phyloP scores from a whole-genome alignment of 345 rosid genomes.

The Gossypium raimondii region DNA sequence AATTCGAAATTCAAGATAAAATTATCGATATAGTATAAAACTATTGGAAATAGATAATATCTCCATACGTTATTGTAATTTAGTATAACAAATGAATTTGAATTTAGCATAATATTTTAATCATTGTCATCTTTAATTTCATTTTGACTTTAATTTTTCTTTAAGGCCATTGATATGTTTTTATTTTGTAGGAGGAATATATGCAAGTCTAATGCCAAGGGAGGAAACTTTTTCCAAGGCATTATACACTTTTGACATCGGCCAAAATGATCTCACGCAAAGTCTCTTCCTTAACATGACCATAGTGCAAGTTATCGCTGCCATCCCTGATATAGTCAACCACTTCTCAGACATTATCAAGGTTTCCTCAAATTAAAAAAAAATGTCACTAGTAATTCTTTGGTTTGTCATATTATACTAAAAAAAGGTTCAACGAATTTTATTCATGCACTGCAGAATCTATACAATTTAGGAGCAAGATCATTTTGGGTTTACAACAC shows the following conservation, averaged over 20 bases:
- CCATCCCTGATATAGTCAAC: background rate
- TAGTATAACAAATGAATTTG: too few relatives aligned
- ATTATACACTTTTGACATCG: background rate
- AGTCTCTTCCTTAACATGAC: background rate
- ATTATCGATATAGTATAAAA: too few relatives aligned
- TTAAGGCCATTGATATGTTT: background rate
- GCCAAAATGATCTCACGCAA: background rate
- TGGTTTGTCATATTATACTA: background rate
- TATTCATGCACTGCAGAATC: conserved; percentile 18
- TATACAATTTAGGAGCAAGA: conserved; percentile 41
- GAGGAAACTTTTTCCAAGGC: background rate
- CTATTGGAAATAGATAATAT: too few relatives aligned
- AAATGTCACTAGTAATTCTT: background rate
- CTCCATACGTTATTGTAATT: too few relatives aligned
- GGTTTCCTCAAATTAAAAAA: background rate
- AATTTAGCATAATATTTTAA: too few relatives aligned
- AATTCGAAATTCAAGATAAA: too few relatives aligned
- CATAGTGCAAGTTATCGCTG: background rate
- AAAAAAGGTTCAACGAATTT: background rate
- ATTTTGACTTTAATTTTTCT: too few relatives aligned
- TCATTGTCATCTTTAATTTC: too few relatives aligned
- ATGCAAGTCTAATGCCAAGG: background rate
- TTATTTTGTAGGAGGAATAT: background rate
- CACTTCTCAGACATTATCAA: background rate
- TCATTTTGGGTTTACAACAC: conserved; percentile 66